phyloP scores from a whole-genome alignment of 2,329 filamentous ascomycete species.

The Xylariales sp. region DNA sequence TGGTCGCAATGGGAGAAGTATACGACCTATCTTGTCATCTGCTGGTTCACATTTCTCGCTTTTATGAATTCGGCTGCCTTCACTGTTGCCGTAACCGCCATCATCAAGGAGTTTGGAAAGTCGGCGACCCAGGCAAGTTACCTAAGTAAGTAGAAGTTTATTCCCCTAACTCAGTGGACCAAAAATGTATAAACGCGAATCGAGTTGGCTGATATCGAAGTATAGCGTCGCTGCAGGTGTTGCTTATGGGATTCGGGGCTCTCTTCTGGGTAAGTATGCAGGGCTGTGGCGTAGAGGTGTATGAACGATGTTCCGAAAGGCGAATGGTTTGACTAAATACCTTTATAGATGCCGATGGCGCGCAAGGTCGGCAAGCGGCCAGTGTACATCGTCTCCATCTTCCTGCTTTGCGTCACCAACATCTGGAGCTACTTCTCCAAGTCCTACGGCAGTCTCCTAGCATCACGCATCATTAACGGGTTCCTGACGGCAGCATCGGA shows the following conservation, averaged over 20 bases:
- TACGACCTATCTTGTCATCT: not conserved
- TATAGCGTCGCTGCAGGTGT: not conserved
- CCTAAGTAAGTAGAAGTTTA: not conserved
- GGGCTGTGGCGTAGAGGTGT: too few relatives aligned
- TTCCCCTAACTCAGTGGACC: too few relatives aligned
- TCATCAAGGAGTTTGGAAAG: not conserved
- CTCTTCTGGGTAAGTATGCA: not conserved
- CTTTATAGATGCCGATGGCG: not conserved
- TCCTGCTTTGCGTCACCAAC: not conserved
- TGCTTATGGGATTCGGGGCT: not conserved
- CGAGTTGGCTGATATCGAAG: too few relatives aligned
- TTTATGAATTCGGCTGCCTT: slow-evolving; percentile 1
- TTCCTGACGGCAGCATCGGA: not conserved
- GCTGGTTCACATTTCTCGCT: not conserved
- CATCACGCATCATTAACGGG: not conserved
- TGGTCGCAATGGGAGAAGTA: not conserved
- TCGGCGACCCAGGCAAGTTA: not conserved
- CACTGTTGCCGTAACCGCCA: not conserved
- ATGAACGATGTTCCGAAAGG: too few relatives aligned
- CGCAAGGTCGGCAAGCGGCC: not conserved
- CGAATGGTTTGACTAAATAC: too few relatives aligned
- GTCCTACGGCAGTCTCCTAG: not conserved
- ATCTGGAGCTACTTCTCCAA: not conserved
- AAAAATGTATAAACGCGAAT: too few relatives aligned
- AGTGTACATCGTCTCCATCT: not conserved